Conservation (phyloP, 2,329 filamentous ascomycete genomes). For the Teratosphaeriaceae sp. region DNA sequence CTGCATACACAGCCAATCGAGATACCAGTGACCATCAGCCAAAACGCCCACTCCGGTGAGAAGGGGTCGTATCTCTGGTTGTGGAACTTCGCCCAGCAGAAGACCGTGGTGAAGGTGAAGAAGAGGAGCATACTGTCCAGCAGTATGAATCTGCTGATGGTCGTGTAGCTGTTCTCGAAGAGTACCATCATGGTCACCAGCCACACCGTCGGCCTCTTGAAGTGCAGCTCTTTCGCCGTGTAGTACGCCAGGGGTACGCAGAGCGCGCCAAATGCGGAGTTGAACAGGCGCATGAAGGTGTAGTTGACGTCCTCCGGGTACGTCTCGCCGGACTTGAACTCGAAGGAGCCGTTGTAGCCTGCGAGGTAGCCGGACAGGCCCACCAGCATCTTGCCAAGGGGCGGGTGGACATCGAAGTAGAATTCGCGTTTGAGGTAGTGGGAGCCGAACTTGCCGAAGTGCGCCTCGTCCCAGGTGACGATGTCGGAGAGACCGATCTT, state of each 20-base stretch:
- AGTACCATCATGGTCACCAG: conserved; percentile 93
- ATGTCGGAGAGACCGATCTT: conserved; percentile 63
- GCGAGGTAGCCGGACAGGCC: conserved; percentile 93
- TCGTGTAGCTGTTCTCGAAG: conserved; percentile 98
- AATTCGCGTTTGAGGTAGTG: conserved; percentile 99
- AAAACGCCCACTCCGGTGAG: conserved; percentile 85
- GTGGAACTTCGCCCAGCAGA: conserved; percentile 98
- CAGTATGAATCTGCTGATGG: conserved; percentile 96
- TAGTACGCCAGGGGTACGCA: conserved; percentile 93
- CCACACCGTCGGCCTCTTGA: conserved; percentile 85
- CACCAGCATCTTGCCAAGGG: conserved; percentile 96
- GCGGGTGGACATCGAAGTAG: conserved; percentile 97
- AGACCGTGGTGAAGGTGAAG: conserved; percentile 94
- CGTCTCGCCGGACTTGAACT: conserved; percentile 97
- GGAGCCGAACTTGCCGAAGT: conserved; percentile 95
- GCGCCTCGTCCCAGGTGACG: conserved; percentile 70
- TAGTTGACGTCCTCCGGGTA: conserved; percentile 94
- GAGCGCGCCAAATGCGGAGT: conserved; percentile 85
- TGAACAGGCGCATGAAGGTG: conserved; percentile 98
- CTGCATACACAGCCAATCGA: conserved; percentile 98
- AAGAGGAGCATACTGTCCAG: conserved; percentile 98
- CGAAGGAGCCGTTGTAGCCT: conserved; percentile 97
- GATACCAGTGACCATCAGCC: conserved; percentile 87
- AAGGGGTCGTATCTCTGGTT: conserved; percentile 80
- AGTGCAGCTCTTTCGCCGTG: conserved; percentile 84